Evolutionary conservation across 83 land plant species (phyloP).

Genomic region (Diphasiastrum complanatum): DNA sequence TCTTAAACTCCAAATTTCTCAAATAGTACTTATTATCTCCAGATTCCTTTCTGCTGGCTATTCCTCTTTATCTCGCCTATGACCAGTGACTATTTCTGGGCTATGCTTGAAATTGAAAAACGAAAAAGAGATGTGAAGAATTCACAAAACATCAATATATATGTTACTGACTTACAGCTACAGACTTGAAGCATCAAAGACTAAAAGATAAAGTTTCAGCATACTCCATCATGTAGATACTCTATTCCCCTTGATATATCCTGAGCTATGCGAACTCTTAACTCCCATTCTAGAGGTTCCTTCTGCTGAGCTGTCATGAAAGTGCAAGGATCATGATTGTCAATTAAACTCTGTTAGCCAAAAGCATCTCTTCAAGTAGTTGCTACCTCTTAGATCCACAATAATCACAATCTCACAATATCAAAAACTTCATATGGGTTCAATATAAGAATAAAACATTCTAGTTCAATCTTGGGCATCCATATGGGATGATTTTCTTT

Average conservation of each 20-base stretch:
- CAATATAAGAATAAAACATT: not conserved
- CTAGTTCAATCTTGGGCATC: not conserved
- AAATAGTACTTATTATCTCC: too few relatives aligned
- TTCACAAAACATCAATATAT: too few relatives aligned
- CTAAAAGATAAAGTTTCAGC: not conserved
- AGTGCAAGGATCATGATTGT: not conserved
- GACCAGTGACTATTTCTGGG: too few relatives aligned
- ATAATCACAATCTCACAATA: not conserved
- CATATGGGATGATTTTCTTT: too few relatives aligned
- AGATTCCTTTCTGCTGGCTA: too few relatives aligned
- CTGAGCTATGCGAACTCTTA: constrained; percentile 59
- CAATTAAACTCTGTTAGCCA: not conserved
- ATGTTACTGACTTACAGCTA: too few relatives aligned
- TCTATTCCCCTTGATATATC: constrained; percentile 81
- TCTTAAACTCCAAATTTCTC: not conserved
- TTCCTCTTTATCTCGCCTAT: too few relatives aligned
- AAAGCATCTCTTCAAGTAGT: not conserved
- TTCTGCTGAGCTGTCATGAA: constrained; percentile 27
- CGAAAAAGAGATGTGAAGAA: too few relatives aligned
- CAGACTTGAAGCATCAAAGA: not conserved
- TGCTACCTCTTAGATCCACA: not conserved
- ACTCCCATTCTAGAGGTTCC: constrained; percentile 53
- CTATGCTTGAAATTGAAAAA: too few relatives aligned
- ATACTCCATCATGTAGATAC: constrained; percentile 93
- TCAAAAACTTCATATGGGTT: not conserved